These are phyloP conservation scores for Wickerhamomyces rabaulensis DNA, from an alignment of 805 yeast genomes.

Conservation along the genomic window DNA sequence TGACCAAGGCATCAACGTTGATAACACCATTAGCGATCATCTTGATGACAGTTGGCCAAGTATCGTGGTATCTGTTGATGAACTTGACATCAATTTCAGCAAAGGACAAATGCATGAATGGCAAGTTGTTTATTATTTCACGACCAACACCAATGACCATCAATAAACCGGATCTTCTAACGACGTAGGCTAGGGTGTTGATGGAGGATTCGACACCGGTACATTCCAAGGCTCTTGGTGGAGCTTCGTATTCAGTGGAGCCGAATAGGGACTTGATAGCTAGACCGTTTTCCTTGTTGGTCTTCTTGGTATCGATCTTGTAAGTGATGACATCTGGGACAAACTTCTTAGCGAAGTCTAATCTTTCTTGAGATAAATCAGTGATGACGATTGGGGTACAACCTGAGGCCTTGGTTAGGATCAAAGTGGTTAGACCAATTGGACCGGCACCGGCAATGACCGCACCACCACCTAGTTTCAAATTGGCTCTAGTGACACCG, in stretches of 20 bases:
- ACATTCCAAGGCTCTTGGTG: slow-evolving; percentile 45
- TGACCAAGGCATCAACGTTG: slow-evolving; percentile 41
- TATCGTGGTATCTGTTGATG: slow-evolving; percentile 49
- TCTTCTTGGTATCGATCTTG: slow-evolving; percentile 29
- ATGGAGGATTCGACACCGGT: slow-evolving; percentile 49
- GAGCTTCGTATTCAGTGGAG: slow-evolving; percentile 30
- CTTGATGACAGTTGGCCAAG: slow-evolving; percentile 54
- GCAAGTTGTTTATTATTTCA: slow-evolving; percentile 39
- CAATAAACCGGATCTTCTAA: slow-evolving; percentile 41
- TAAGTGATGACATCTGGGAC: slow-evolving; percentile 44
- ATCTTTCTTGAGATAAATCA: slow-evolving; percentile 39
- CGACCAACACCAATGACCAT: slow-evolving; percentile 50
- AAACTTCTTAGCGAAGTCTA: slow-evolving; percentile 40
- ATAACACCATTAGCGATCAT: slow-evolving; percentile 39
- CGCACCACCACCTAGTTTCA: slow-evolving; percentile 44
- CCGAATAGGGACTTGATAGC: slow-evolving; percentile 33
- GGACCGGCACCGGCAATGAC: slow-evolving; percentile 55
- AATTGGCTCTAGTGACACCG: slow-evolving; percentile 43
- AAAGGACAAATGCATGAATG: slow-evolving; percentile 49
- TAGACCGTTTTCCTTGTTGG: slow-evolving; percentile 33
- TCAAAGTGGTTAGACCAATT: slow-evolving; percentile 46
- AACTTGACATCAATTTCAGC: slow-evolving; percentile 48
- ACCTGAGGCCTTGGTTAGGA: slow-evolving; percentile 47
- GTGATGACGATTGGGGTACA: slow-evolving; percentile 48
- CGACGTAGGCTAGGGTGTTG: slow-evolving; percentile 40